phyloP scores from a whole-genome alignment of 441 rosid species.

The Adansonia gregorii region DNA sequence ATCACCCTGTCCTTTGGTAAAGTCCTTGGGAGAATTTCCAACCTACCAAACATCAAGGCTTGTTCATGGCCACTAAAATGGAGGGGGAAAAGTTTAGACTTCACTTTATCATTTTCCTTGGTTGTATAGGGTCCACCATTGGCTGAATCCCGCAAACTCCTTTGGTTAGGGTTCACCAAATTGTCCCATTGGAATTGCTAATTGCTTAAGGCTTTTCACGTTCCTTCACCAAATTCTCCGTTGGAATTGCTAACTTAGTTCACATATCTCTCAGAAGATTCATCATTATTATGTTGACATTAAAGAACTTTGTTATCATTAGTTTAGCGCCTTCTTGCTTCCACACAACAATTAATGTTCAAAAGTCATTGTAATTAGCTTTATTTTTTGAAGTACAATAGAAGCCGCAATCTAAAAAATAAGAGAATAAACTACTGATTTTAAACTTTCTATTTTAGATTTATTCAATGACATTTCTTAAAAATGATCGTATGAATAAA shows the following conservation, averaged over 20 bases:
- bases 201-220: background rate
- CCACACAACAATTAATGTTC: background rate
- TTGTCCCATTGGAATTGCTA: background rate
- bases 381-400: background rate
- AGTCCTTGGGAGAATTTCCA: constrained; percentile 33
- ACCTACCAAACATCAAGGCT: constrained; percentile 13
- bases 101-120: constrained; percentile 3
- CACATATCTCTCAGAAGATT: background rate
- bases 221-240: background rate
- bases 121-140: constrained; percentile 15
- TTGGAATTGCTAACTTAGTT: background rate
- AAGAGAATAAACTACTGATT: no score
- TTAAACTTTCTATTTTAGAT: no score
- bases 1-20: constrained; percentile 51
- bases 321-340: background rate
- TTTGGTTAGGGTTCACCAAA: background rate
- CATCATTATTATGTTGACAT: background rate
- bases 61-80: background rate
- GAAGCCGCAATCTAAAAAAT: background rate
- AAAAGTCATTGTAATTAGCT: no score
- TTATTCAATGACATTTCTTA: no score
- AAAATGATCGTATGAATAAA: no score
- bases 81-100: background rate
- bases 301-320: background rate
- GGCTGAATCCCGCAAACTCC: background rate